Percentiles rank a stretch among this genome's conserved stretches.
These are phyloP conservation scores for Plectosphaerella plurivora DNA, from an alignment of 2,329 filamentous ascomycete species.

Conservation along the genomic window DNA sequence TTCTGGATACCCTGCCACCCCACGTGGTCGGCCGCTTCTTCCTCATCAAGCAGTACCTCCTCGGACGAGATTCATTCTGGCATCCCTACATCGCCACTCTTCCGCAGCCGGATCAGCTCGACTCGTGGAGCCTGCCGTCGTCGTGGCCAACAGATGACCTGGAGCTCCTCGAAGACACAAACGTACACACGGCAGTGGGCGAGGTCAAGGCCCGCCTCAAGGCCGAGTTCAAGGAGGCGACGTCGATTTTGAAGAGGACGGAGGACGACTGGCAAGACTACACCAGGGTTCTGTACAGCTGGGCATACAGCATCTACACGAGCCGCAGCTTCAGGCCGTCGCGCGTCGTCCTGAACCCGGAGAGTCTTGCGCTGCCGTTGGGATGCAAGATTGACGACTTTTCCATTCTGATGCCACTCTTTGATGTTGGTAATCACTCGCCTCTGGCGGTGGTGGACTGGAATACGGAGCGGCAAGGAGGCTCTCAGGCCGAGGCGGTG, in stretches of 20 bases:
- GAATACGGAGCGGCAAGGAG: constrained; percentile 27
- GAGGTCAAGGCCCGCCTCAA: constrained; percentile 43
- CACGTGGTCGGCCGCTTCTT: constrained; percentile 65
- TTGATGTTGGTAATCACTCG: constrained; percentile 70
- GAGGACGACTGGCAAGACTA: constrained; percentile 28
- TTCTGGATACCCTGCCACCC: constrained; percentile 45
- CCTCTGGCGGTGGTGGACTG: constrained; percentile 56
- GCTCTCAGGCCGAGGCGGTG: constrained; percentile 16
- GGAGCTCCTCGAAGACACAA: constrained; percentile 50
- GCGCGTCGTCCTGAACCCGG: constrained; percentile 41
- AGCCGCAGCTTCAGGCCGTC: constrained; percentile 61
- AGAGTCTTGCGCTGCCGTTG: constrained; percentile 23
- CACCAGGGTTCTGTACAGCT: constrained; percentile 51
- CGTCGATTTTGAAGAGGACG: constrained; percentile 18
- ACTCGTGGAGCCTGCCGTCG: constrained; percentile 51
- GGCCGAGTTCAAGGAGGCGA: constrained; percentile 40
- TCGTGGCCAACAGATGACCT: constrained; percentile 61
- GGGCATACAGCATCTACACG: constrained; percentile 62
- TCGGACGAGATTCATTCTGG: constrained; percentile 58
- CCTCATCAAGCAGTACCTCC: constrained; percentile 62
- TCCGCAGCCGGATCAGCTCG: constrained; percentile 52
- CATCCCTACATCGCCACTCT: constrained; percentile 62
- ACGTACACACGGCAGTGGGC: constrained; percentile 42
- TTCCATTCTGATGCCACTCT: constrained; percentile 64
- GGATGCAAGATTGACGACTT: constrained; percentile 52